A percentile compares a stretch with the other conserved stretches of the same genome.
phyloP scores from a whole-genome alignment of 2,329 filamentous ascomycete species.

The Triangularia verruculosa region DNA sequence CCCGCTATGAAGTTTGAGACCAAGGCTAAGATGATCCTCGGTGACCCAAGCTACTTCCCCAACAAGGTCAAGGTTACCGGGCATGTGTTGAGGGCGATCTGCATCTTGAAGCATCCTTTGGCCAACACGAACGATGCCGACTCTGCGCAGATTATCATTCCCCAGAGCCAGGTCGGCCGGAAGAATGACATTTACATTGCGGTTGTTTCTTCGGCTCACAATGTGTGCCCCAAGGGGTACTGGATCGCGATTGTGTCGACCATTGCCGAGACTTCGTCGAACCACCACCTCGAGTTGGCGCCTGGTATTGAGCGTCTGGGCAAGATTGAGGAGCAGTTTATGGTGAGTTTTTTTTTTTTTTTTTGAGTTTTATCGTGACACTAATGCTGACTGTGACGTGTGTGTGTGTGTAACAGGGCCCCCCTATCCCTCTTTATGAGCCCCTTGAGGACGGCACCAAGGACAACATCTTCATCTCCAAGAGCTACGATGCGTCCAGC shows the following conservation, averaged over 20 bases:
- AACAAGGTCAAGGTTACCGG: slow-evolving; percentile 83
- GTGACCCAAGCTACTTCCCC: slow-evolving; percentile 95
- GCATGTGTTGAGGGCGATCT: slow-evolving; percentile 93
- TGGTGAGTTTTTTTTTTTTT: slow-evolving; percentile 51
- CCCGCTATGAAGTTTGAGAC: slow-evolving; percentile 91
- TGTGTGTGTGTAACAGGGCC: slow-evolving; percentile 45
- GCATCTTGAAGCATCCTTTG: slow-evolving; percentile 92
- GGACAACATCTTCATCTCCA: slow-evolving; percentile 95
- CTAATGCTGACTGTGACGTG: neutral
- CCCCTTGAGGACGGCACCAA: slow-evolving; percentile 76
- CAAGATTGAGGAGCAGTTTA: slow-evolving; percentile 94
- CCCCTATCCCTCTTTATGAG: slow-evolving; percentile 91
- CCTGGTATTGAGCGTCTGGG: slow-evolving; percentile 90
- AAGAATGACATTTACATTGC: slow-evolving; percentile 99
- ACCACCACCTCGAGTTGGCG: slow-evolving; percentile 94
- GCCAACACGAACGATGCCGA: slow-evolving; percentile 85
- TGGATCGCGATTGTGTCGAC: slow-evolving; percentile 98
- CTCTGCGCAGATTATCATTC: slow-evolving; percentile 93
- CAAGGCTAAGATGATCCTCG: slow-evolving; percentile 92
- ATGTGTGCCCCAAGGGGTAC: slow-evolving; percentile 98
- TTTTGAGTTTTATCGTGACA: neutral
- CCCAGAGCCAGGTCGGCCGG: slow-evolving; percentile 92
- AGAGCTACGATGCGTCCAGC: slow-evolving; percentile 96
- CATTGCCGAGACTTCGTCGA: slow-evolving; percentile 85
- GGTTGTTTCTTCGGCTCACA: slow-evolving; percentile 91